Conservation (phyloP, 305 asterid species). For the Euphrasia arctica region DNA sequence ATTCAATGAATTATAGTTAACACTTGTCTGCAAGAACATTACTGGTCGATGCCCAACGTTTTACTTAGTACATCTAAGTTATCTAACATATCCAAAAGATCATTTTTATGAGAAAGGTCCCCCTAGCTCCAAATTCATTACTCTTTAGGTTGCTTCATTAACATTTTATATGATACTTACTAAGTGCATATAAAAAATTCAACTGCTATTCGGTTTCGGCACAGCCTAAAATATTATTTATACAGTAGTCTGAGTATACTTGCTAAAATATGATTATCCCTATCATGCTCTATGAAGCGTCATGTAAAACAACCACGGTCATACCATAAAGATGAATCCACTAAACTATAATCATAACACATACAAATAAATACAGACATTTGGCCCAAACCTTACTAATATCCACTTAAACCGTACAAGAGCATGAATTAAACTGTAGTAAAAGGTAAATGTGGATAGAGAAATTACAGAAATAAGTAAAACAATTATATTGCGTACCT, state of each 20-base stretch:
- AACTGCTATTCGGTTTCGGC: background rate
- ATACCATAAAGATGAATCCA: background rate
- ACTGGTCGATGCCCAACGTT: background rate
- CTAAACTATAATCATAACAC: background rate
- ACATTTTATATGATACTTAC: conserved; percentile 1
- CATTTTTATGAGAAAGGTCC: background rate
- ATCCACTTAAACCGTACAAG: background rate
- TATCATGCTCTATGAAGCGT: background rate
- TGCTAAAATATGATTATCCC: background rate
- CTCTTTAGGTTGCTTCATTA: background rate
- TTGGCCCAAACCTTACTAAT: background rate
- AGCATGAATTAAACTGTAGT: background rate
- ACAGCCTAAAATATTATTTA: background rate
- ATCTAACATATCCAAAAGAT: background rate
- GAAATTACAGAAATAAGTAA: background rate
- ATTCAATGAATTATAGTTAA: background rate
- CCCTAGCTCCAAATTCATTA: background rate
- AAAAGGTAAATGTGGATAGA: background rate
- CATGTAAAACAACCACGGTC: background rate
- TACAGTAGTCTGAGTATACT: background rate
- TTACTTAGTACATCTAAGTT: background rate
- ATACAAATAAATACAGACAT: background rate
- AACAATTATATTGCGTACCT: background rate
- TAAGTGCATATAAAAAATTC: background rate
- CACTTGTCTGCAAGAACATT: background rate